phyloP scores from a whole-genome alignment of 1,139 yeast genomes.

The Wickerhamomyces sp. region DNA sequence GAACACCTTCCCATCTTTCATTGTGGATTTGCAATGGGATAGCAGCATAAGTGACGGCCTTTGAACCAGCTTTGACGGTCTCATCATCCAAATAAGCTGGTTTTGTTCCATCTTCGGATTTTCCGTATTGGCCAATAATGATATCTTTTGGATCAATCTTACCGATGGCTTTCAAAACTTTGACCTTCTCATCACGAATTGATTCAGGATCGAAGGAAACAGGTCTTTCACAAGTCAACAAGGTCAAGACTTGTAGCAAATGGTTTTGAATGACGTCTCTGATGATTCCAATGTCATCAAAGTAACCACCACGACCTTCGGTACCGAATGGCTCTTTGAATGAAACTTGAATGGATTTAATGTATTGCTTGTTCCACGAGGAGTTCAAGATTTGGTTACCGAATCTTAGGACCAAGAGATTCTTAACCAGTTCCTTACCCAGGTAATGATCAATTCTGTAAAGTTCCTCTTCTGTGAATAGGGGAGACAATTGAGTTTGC shows the following conservation, averaged over 20 bases:
- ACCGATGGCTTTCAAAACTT: slow-evolving; percentile 77
- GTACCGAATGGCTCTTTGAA: slow-evolving; percentile 98
- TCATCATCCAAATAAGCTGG: slow-evolving; percentile 92
- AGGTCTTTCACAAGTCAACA: slow-evolving; percentile 95
- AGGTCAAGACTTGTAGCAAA: slow-evolving; percentile 83
- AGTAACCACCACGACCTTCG: slow-evolving; percentile 98
- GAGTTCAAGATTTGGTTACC: slow-evolving; percentile 83
- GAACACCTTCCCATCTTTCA: slow-evolving; percentile 98
- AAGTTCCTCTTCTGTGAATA: slow-evolving; percentile 86
- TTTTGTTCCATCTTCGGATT: slow-evolving; percentile 79
- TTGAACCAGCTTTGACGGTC: slow-evolving; percentile 77
- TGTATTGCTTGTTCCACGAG: slow-evolving; percentile 78
- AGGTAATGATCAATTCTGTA: slow-evolving; percentile 95
- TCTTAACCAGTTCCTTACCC: slow-evolving; percentile 97
- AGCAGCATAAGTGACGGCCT: slow-evolving; percentile 92
- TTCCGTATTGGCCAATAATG: slow-evolving; percentile 81
- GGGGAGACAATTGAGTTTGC: slow-evolving; percentile 73
- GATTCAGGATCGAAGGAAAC: slow-evolving; percentile 86
- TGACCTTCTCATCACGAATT: slow-evolving; percentile 93
- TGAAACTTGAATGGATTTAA: slow-evolving; percentile 76
- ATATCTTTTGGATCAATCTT: slow-evolving; percentile 63
- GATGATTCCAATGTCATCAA: slow-evolving; percentile 90
- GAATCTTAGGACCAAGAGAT: slow-evolving; percentile 80
- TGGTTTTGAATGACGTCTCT: slow-evolving; percentile 99
- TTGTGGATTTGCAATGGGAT: slow-evolving; percentile 70